phyloP scores from a whole-genome alignment of 1,139 yeast species.

The Hanseniaspora gamundiae region DNA sequence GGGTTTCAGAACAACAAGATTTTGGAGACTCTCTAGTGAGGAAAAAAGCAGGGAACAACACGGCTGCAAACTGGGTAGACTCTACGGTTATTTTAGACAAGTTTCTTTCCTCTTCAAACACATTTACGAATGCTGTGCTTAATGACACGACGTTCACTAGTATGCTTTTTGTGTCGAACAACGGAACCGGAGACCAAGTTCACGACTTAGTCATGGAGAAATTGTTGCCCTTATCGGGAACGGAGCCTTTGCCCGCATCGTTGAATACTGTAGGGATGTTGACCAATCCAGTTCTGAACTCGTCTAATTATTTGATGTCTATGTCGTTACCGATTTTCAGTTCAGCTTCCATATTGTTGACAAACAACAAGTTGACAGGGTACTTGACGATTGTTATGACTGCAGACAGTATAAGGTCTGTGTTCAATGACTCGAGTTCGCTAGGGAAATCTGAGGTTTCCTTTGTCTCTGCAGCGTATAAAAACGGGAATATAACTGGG shows the following conservation, averaged over 20 bases:
- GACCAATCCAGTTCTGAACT: conserved; percentile 47
- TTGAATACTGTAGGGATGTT: conserved; percentile 33
- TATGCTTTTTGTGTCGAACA: conserved; percentile 30
- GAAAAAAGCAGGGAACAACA: conserved; percentile 62
- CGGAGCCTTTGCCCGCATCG: conserved; percentile 34
- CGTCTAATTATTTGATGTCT: conserved; percentile 26
- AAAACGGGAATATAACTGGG: conserved; percentile 20
- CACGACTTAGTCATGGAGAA: conserved; percentile 20
- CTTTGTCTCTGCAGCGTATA: conserved; percentile 25
- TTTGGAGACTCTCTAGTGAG: conserved; percentile 48
- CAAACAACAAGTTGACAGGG: conserved; percentile 52
- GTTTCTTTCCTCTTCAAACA: conserved; percentile 49
- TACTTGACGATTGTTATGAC: conserved; percentile 55
- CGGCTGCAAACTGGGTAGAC: conserved; percentile 34
- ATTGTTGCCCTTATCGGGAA: conserved; percentile 42
- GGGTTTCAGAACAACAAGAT: conserved; percentile 52
- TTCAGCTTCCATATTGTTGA: conserved; percentile 55
- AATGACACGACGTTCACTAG: conserved; percentile 41
- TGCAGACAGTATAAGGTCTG: conserved; percentile 39
- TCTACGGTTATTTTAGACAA: conserved; percentile 36
- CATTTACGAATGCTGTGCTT: conserved; percentile 53
- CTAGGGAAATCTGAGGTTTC: conserved; percentile 32
- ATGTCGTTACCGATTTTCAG: conserved; percentile 53
- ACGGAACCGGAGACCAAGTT: conserved; percentile 27
- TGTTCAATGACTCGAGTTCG: conserved; percentile 39